A percentile compares a stretch with the other conserved stretches of the same genome.
Evolutionary conservation across 805 yeast genomes (phyloP).

Genomic region (Zygosaccharomyces bisporus): DNA sequence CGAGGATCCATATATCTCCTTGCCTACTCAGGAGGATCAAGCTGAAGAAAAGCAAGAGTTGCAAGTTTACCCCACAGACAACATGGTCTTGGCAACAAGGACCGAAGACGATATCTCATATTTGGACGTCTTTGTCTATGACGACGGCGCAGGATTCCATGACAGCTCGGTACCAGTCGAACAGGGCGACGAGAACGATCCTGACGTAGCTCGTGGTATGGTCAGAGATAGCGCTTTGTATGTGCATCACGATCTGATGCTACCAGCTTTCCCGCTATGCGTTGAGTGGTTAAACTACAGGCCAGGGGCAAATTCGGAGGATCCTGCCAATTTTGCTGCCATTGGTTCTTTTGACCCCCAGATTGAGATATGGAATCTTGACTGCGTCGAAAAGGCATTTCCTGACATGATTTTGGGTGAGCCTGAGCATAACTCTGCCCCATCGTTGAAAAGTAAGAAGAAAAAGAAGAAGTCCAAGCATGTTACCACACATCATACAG

Average conservation of each 20-base stretch:
- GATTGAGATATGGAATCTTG: slow-evolving; percentile 95
- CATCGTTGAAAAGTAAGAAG: slow-evolving; percentile 41
- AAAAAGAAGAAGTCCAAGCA: slow-evolving; percentile 52
- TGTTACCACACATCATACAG: slow-evolving; percentile 78
- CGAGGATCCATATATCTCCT: slow-evolving; percentile 42
- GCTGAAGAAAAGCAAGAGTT: slow-evolving; percentile 79
- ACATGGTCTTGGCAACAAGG: slow-evolving; percentile 82
- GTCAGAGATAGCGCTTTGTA: slow-evolving; percentile 73
- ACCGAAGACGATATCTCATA: slow-evolving; percentile 94
- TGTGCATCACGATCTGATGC: slow-evolving; percentile 94
- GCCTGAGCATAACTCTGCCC: slow-evolving; percentile 44
- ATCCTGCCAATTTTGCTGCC: slow-evolving; percentile 88
- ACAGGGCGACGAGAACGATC: slow-evolving; percentile 57
- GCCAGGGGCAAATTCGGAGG: slow-evolving; percentile 50
- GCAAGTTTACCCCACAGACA: slow-evolving; percentile 87
- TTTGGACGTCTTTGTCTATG: slow-evolving; percentile 90
- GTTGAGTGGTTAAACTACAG: slow-evolving; percentile 89
- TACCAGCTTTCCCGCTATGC: slow-evolving; percentile 94
- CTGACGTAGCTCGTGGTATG: slow-evolving; percentile 70
- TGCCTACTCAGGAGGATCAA: slow-evolving; percentile 49
- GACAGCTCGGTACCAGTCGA: slow-evolving; percentile 62
- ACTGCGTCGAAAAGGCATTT: slow-evolving; percentile 86
- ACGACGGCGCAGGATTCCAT: slow-evolving; percentile 87
- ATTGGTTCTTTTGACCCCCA: slow-evolving; percentile 96
- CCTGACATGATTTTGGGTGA: slow-evolving; percentile 93